Evolutionary conservation across 2,329 filamentous ascomycete genomes (phyloP).

Genomic region (Colletotrichum cuscutae): DNA sequence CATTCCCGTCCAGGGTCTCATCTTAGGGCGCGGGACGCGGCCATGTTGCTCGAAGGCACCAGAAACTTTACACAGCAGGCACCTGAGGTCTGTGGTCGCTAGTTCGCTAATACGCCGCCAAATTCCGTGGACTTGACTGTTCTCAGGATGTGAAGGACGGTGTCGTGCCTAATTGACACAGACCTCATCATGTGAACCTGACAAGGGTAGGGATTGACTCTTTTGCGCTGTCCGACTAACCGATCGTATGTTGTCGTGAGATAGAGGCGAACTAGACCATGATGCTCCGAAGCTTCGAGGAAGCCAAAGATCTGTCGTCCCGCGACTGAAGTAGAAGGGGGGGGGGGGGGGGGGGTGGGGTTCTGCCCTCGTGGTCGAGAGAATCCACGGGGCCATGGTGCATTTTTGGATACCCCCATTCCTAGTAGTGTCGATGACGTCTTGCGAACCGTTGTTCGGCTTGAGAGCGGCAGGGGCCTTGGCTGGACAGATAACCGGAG

Average conservation of each 20-base stretch:
- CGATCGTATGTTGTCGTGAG: background rate
- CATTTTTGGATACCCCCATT: background rate
- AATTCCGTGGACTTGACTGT: background rate
- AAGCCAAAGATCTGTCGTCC: background rate
- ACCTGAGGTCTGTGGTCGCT: background rate
- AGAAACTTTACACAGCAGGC: conserved; percentile 4
- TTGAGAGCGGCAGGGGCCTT: background rate
- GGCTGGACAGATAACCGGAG: background rate
- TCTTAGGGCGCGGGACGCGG: background rate
- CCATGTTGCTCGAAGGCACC: conserved; percentile 20
- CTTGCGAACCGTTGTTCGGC: background rate
- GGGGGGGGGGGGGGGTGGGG: too few relatives aligned
- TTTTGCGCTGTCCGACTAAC: background rate
- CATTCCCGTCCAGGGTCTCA: conserved; percentile 15
- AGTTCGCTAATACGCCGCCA: background rate
- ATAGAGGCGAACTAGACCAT: background rate
- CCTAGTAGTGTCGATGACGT: conserved; percentile 12
- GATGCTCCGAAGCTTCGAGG: background rate
- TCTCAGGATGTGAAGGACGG: background rate
- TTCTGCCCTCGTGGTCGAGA: background rate
- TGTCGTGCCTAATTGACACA: background rate
- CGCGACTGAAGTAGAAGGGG: background rate
- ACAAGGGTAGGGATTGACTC: background rate
- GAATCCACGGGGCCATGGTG: background rate
- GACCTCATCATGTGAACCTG: background rate